phyloP scores from a whole-genome alignment of 1,284 basidiomycete species.

The Ganoderma meredithae region DNA sequence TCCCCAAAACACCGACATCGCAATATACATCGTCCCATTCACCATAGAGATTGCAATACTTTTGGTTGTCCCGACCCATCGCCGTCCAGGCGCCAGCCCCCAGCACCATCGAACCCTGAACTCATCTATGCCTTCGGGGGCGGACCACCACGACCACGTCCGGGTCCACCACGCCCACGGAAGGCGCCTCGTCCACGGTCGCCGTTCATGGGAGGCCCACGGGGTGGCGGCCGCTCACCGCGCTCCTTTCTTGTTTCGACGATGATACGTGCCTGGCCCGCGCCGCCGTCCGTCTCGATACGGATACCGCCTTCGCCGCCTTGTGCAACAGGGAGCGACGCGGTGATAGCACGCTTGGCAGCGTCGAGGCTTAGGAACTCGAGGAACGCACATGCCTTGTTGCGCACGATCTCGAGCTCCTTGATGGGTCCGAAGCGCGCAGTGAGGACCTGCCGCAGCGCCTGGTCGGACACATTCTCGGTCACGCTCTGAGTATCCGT shows the following conservation, averaged over 20 bases:
- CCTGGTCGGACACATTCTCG: slow-evolving; percentile 73
- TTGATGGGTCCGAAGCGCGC: slow-evolving; percentile 86
- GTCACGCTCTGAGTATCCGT: slow-evolving; percentile 64
- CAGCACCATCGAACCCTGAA: background rate
- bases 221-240: slow-evolving; percentile 67
- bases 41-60: slow-evolving; percentile 29
- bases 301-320: slow-evolving; percentile 92
- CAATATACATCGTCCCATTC: slow-evolving; percentile 25
- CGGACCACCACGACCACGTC: slow-evolving; percentile 41
- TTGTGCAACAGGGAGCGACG: slow-evolving; percentile 66
- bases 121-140: slow-evolving; percentile 38
- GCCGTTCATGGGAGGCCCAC: slow-evolving; percentile 44
- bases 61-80: slow-evolving; percentile 24
- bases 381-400: slow-evolving; percentile 93
- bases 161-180: slow-evolving; percentile 44
- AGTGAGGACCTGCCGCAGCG: slow-evolving; percentile 66
- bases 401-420: slow-evolving; percentile 88
- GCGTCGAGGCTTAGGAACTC: slow-evolving; percentile 85
- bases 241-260: slow-evolving; percentile 93
- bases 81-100: slow-evolving; percentile 5
- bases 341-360: slow-evolving; percentile 85
- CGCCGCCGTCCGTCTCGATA: slow-evolving; percentile 65
- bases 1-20: background rate
- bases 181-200: slow-evolving; percentile 40
- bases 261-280: slow-evolving; percentile 63